Evolutionary conservation across 2,329 filamentous ascomycete species (phyloP).

Genomic region (Cordyceps sp.): DNA sequence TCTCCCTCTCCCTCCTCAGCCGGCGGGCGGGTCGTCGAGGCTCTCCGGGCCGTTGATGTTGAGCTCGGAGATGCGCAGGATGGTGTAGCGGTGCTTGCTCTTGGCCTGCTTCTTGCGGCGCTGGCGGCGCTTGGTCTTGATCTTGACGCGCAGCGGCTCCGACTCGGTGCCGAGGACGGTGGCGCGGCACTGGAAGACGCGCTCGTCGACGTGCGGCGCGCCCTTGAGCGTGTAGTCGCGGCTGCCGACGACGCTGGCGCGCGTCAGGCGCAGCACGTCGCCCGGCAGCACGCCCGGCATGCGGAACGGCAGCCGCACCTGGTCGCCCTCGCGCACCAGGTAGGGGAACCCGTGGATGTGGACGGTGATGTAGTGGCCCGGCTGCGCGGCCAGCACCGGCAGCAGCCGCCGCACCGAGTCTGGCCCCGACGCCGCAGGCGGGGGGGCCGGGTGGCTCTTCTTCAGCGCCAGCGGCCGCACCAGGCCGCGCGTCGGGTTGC

Average conservation of each 20-base stretch:
- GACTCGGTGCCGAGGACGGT: conserved; percentile 72
- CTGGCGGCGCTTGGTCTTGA: conserved; percentile 70
- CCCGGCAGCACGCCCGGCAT: conserved; percentile 65
- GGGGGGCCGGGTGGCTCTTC: conserved; percentile 19
- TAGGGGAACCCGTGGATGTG: conserved; percentile 70
- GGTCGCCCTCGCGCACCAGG: conserved; percentile 62
- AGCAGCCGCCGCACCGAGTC: conserved; percentile 44
- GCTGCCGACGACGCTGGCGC: conserved; percentile 66
- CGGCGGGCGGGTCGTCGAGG: no score
- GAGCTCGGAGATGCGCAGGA: conserved; percentile 71
- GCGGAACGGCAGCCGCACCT: conserved; percentile 60
- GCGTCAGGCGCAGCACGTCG: conserved; percentile 75
- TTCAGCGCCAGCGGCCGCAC: conserved; percentile 20
- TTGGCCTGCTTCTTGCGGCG: conserved; percentile 56
- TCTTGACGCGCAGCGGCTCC: conserved; percentile 59
- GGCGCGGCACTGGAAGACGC: conserved; percentile 71
- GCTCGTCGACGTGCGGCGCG: conserved; percentile 64
- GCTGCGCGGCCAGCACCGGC: conserved; percentile 56
- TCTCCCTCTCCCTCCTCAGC: not conserved
- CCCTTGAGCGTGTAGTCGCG: conserved; percentile 83
- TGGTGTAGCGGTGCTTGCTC: conserved; percentile 85
- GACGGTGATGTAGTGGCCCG: conserved; percentile 60
- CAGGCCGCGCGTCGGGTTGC: conserved; percentile 17
- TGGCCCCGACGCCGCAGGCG: conserved; percentile 26
- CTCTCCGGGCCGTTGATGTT: no score